A percentile compares a stretch with the other conserved stretches of the same genome.
phyloP scores from a whole-genome alignment of 345 rosid genomes.

The Lagerstroemia speciosa region DNA sequence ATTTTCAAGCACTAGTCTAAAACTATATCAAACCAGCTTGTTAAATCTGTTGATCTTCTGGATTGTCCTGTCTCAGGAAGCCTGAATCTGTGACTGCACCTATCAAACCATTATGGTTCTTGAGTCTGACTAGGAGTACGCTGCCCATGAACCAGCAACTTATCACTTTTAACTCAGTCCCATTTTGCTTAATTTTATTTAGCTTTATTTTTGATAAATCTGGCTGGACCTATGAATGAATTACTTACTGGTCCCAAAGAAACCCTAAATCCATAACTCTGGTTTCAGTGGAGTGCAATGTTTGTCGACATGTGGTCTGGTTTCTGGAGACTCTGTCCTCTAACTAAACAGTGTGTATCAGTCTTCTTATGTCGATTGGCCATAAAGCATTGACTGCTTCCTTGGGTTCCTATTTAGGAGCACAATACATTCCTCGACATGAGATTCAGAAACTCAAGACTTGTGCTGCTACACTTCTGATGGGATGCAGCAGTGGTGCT shows the following conservation, averaged over 20 bases:
- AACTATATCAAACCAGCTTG: not conserved
- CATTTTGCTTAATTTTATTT: not conserved
- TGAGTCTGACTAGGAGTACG: too few relatives aligned
- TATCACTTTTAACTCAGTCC: not conserved
- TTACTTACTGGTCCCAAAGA: too few relatives aligned
- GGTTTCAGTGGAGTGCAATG: not conserved
- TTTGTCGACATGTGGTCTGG: not conserved
- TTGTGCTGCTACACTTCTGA: constrained; percentile 73
- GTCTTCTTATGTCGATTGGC: not conserved
- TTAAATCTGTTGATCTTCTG: not conserved
- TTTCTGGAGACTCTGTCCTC: not conserved
- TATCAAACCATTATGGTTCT: not conserved
- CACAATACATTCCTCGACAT: constrained; percentile 54
- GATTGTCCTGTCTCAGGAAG: too few relatives aligned
- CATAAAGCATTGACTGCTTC: constrained; percentile 9
- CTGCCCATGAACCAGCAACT: too few relatives aligned
- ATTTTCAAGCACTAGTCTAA: not conserved
- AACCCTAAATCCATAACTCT: not conserved
- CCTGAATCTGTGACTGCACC: not conserved
- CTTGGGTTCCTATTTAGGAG: constrained; percentile 31
- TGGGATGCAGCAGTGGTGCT: constrained; percentile 97
- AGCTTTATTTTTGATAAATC: not conserved
- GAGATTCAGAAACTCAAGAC: constrained; percentile 65
- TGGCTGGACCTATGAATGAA: not conserved
- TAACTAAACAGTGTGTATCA: too few relatives aligned